Evolutionary conservation across 495 filamentous ascomycete species (phyloP).

Genomic region (Hypoxylon cercidicola): DNA sequence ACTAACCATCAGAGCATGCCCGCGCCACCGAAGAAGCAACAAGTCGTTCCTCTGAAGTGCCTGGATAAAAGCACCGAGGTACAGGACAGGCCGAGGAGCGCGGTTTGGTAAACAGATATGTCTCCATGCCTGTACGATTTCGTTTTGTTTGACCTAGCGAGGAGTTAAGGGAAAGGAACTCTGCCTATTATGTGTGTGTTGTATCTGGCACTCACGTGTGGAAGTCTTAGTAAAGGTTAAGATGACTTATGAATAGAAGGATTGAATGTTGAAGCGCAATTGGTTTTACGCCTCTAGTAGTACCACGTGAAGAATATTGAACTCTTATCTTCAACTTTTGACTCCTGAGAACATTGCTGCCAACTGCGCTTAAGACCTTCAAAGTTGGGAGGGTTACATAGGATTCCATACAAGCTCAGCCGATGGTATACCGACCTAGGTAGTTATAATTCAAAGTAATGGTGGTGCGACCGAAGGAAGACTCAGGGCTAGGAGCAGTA

Average conservation of each 20-base stretch:
- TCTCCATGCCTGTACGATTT: conserved; percentile 8
- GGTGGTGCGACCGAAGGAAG: neutral
- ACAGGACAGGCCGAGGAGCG: conserved; percentile 19
- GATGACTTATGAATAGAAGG: neutral
- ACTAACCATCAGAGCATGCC: conserved; percentile 24
- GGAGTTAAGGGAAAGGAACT: conserved; percentile 18
- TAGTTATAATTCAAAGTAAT: neutral
- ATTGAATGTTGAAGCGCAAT: neutral
- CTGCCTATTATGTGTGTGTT: conserved; percentile 3
- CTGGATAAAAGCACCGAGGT: conserved; percentile 13
- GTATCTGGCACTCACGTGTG: neutral
- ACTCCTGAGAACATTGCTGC: neutral
- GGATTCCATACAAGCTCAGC: neutral
- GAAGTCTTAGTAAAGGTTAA: neutral
- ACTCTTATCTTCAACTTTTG: neutral
- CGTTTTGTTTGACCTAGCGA: conserved; percentile 17
- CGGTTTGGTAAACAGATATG: conserved; percentile 15
- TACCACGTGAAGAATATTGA: neutral
- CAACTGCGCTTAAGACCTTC: too few species aligned
- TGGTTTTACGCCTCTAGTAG: neutral
- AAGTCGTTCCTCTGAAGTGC: conserved; percentile 14
- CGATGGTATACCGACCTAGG: neutral
- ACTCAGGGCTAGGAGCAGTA: conserved; percentile 3
- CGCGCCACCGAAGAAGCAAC: conserved; percentile 24
- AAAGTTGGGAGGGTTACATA: too few species aligned